phyloP scores from a whole-genome alignment of 108 stramenopile genomes.

The Asterionellopsis glacialis region DNA sequence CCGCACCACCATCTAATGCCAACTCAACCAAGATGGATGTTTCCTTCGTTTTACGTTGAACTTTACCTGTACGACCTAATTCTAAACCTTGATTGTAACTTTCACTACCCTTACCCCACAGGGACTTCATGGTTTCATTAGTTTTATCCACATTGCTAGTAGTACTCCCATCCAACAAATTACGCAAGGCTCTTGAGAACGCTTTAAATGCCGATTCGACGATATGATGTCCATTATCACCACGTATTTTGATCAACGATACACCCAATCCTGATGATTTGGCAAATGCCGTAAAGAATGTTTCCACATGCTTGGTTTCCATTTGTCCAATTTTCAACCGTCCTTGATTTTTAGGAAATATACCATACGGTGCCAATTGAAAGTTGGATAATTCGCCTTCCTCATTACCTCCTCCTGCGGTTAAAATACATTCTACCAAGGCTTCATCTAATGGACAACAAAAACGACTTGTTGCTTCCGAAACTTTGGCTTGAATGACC shows the following conservation, averaged over 20 bases:
- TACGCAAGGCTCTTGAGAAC: constrained; percentile 70
- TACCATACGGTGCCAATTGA: constrained; percentile 69
- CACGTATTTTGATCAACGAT: constrained; percentile 56
- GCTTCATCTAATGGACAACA: constrained; percentile 88
- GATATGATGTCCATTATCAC: constrained; percentile 80
- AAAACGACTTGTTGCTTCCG: constrained; percentile 35
- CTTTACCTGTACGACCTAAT: constrained; percentile 40
- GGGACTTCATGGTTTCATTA: constrained; percentile 7
- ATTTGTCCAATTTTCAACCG: constrained; percentile 60
- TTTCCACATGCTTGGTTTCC: constrained; percentile 40
- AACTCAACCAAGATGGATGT: constrained; percentile 62
- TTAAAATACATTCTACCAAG: constrained; percentile 63
- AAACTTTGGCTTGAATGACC: neutral
- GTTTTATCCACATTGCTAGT: constrained; percentile 8
- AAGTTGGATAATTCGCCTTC: constrained; percentile 28
- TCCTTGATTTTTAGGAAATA: constrained; percentile 54
- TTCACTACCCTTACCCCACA: constrained; percentile 46
- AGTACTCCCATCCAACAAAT: constrained; percentile 59
- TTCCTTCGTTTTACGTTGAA: constrained; percentile 78
- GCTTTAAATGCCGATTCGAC: constrained; percentile 86
- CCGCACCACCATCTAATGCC: constrained; percentile 37
- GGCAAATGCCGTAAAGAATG: constrained; percentile 54
- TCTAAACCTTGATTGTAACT: constrained; percentile 39
- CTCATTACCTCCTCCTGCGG: constrained; percentile 5
- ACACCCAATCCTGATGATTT: constrained; percentile 42